Evolutionary conservation across 1,284 basidiomycete species (phyloP).

Genomic region (Schizophyllum amplum): DNA sequence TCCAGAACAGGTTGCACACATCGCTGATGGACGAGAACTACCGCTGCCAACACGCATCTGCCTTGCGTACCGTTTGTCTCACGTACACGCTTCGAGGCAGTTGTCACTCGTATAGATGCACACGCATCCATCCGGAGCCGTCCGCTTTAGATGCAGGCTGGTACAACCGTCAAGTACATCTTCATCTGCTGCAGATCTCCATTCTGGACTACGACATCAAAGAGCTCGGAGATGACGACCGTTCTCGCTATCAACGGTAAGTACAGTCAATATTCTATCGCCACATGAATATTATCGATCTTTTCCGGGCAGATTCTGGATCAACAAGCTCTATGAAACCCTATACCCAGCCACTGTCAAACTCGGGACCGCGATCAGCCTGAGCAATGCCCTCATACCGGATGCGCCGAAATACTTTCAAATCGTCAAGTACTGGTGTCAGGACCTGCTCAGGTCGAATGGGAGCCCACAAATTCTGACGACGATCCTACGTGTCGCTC

Average conservation of each 20-base stretch:
- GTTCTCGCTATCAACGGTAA: slow-evolving; percentile 5
- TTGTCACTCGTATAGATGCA: slow-evolving; percentile 31
- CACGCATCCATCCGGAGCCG: slow-evolving; percentile 26
- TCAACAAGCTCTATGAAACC: slow-evolving; percentile 30
- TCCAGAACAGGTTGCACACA: slow-evolving; percentile 1
- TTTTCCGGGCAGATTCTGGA: slow-evolving; percentile 32
- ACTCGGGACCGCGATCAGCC: slow-evolving; percentile 27
- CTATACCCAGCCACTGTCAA: slow-evolving; percentile 28
- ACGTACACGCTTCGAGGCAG: slow-evolving; percentile 21
- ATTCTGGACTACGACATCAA: slow-evolving; percentile 29
- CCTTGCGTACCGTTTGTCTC: slow-evolving; percentile 33
- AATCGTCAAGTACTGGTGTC: slow-evolving; percentile 32
- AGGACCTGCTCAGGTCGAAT: slow-evolving; percentile 25
- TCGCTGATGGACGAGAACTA: slow-evolving; percentile 28
- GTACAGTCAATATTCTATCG: slow-evolving; percentile 1
- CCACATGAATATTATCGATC: too few relatives aligned
- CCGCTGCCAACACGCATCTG: slow-evolving; percentile 20
- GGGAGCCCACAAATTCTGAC: slow-evolving; percentile 9
- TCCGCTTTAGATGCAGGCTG: slow-evolving; percentile 18
- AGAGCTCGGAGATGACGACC: slow-evolving; percentile 9
- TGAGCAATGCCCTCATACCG: slow-evolving; percentile 27
- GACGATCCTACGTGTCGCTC: slow-evolving; percentile 6
- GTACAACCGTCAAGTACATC: slow-evolving; percentile 32
- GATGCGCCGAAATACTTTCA: slow-evolving; percentile 25
- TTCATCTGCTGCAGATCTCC: slow-evolving; percentile 40